A percentile compares a stretch with the other conserved stretches of the same genome.
Conservation (phyloP, 495 filamentous ascomycete species). For the Coniosporium apollinis region DNA sequence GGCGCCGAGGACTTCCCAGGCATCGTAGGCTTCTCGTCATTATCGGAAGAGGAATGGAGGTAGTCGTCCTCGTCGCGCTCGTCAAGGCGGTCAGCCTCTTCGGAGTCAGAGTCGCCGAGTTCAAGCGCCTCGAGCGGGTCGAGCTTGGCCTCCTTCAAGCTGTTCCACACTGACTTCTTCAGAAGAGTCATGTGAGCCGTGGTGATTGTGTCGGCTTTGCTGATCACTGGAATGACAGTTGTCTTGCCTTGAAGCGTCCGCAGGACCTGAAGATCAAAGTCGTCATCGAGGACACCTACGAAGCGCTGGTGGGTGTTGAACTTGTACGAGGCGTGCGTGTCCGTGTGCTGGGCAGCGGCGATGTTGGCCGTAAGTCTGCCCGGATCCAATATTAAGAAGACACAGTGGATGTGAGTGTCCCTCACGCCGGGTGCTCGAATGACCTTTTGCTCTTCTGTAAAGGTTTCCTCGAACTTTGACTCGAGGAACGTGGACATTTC, state of each 20-base stretch:
- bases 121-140: constrained; percentile 80
- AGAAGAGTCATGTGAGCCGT: constrained; percentile 83
- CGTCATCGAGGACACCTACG: constrained; percentile 65
- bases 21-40: constrained; percentile 10
- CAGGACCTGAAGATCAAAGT: constrained; percentile 80
- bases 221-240: constrained; percentile 86
- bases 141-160: constrained; percentile 67
- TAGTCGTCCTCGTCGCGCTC: constrained; percentile 25
- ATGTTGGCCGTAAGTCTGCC: constrained; percentile 71
- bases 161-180: constrained; percentile 79
- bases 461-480: constrained; percentile 96
- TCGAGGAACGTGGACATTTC: constrained; percentile 86
- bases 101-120: constrained; percentile 51
- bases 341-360: constrained; percentile 47
- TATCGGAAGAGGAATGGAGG: constrained; percentile 4
- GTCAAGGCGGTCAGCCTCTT: constrained; percentile 43
- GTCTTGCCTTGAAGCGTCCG: constrained; percentile 85
- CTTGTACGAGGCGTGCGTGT: constrained; percentile 34
- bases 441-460: constrained; percentile 95
- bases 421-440: constrained; percentile 79
- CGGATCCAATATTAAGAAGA: constrained; percentile 84
- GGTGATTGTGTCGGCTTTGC: constrained; percentile 94
- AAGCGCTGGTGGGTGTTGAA: constrained; percentile 33
- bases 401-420: constrained; percentile 95
- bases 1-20: too few species aligned